Percentiles rank a stretch among this genome's conserved stretches.
phyloP scores from a whole-genome alignment of 2,329 filamentous ascomycete species.

The Myriosclerotinia duriaeana region DNA sequence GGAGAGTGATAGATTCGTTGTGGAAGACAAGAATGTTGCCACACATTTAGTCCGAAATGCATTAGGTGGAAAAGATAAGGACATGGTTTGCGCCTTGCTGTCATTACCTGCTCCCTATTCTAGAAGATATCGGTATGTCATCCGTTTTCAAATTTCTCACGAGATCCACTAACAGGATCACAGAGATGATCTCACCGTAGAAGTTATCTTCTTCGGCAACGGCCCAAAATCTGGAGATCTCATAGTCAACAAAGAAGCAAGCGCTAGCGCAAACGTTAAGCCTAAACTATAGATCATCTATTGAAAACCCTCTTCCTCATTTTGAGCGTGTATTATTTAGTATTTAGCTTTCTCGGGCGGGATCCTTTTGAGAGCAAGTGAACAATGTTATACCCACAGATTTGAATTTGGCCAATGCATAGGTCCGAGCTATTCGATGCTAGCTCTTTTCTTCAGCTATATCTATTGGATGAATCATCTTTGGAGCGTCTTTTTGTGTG shows the following conservation, averaged over 20 bases:
- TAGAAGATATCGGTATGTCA: constrained; percentile 76
- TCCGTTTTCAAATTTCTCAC: not conserved
- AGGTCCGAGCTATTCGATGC: not conserved
- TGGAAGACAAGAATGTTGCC: constrained; percentile 93
- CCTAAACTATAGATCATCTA: constrained; percentile 36
- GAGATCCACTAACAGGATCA: constrained; percentile 27
- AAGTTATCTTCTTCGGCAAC: constrained; percentile 97
- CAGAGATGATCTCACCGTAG: constrained; percentile 92
- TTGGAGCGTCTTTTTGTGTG: not conserved
- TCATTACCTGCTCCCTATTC: constrained; percentile 91
- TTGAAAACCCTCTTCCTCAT: not conserved
- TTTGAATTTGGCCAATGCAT: not conserved
- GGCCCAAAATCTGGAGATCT: constrained; percentile 74
- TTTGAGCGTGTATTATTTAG: constrained; percentile 11
- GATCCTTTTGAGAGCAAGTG: not conserved
- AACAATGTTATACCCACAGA: constrained; percentile 14
- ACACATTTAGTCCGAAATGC: constrained; percentile 96
- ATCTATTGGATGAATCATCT: not conserved
- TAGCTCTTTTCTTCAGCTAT: not conserved
- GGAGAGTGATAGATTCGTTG: constrained; percentile 77
- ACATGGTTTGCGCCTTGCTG: constrained; percentile 88
- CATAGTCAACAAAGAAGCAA: constrained; percentile 82
- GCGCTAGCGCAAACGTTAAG: constrained; percentile 49
- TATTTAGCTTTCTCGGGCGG: not conserved
- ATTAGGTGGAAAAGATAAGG: constrained; percentile 85